These are phyloP conservation scores for Pseudopyricularia javanii DNA, from an alignment of 2,329 filamentous ascomycete genomes.

Conservation along the genomic window DNA sequence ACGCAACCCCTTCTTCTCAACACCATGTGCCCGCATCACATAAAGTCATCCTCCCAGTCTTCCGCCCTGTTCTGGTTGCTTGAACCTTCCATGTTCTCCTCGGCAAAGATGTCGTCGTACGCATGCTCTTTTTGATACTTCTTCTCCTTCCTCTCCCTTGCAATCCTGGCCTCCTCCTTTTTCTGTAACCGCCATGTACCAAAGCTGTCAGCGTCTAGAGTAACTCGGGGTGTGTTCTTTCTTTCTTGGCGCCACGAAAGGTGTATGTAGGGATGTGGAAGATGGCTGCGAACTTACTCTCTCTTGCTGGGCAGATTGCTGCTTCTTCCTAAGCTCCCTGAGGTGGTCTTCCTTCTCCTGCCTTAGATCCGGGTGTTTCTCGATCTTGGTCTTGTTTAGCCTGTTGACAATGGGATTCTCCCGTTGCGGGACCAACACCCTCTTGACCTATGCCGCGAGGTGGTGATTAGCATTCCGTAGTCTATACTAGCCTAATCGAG, in stretches of 20 bases:
- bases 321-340: slow-evolving; percentile 58
- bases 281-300: slow-evolving; percentile 35
- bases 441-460: slow-evolving; percentile 43
- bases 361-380: slow-evolving; percentile 73
- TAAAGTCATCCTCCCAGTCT: slow-evolving; percentile 84
- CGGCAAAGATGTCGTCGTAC: slow-evolving; percentile 83
- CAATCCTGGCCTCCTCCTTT: slow-evolving; percentile 62
- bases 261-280: neutral
- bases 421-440: slow-evolving; percentile 64
- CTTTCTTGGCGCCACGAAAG: neutral
- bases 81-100: slow-evolving; percentile 62
- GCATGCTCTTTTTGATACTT: slow-evolving; percentile 97
- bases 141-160: slow-evolving; percentile 74
- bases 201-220: slow-evolving; percentile 3
- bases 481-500: neutral
- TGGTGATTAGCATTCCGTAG: neutral
- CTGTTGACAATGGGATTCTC: slow-evolving; percentile 91
- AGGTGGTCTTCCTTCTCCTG: slow-evolving; percentile 70
- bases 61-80: slow-evolving; percentile 79
- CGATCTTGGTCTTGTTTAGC: slow-evolving; percentile 92
- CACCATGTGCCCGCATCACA: slow-evolving; percentile 35
- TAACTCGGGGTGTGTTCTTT: neutral
- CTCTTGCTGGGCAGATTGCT: slow-evolving; percentile 49
- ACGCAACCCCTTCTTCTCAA: neutral
- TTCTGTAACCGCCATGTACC: slow-evolving; percentile 33